Evolutionary conservation across 2,329 filamentous ascomycete species (phyloP).

Genomic region (Botryotinia narcissicola): DNA sequence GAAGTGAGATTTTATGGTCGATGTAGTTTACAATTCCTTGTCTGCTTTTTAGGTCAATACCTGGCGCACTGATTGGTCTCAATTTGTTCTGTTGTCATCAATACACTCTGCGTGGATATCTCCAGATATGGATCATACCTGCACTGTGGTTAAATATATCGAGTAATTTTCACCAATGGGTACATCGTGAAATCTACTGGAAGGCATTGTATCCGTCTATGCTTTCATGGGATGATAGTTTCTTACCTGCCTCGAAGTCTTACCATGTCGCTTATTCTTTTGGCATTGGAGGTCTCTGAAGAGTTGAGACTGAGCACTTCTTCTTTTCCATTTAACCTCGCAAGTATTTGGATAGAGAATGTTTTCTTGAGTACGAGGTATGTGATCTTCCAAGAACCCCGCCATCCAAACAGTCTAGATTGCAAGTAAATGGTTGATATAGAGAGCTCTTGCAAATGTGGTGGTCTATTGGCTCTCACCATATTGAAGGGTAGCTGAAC

Average conservation of each 20-base stretch:
- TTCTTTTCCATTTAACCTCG: not conserved
- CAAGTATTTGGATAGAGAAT: not conserved
- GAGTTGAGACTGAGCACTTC: not conserved
- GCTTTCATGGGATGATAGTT: not conserved
- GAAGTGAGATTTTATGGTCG: not conserved
- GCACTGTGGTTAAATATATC: not conserved
- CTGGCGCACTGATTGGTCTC: not conserved
- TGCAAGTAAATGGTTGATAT: not conserved
- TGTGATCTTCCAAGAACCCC: not conserved
- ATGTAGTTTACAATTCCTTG: not conserved
- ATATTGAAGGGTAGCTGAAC: not conserved
- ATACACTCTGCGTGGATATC: not conserved
- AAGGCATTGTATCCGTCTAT: not conserved
- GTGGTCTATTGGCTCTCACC: not conserved
- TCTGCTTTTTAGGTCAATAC: not conserved
- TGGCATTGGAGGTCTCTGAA: not conserved
- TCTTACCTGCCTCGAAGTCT: not conserved
- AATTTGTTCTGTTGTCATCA: not conserved
- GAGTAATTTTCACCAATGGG: not conserved
- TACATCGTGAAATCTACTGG: not conserved
- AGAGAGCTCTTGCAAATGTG: not conserved
- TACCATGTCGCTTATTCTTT: not conserved
- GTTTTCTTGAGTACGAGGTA: not conserved
- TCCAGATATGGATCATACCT: not conserved
- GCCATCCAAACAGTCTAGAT: not conserved